Conservation (phyloP, 371 early-diverging fungal species). For the Syncephalastrum monosporum region DNA sequence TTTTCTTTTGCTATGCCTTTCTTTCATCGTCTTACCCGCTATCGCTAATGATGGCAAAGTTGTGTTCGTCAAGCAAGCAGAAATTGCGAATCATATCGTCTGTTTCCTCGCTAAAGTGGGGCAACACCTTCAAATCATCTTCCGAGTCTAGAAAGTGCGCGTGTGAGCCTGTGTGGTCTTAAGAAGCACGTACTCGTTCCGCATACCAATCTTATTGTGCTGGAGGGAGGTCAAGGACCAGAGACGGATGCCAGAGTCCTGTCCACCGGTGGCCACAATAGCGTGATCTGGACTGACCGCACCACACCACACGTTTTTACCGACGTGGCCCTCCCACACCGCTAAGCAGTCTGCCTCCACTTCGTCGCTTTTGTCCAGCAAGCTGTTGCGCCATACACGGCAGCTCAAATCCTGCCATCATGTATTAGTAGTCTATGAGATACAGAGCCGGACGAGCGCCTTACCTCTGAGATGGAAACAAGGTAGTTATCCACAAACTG, state of each 20-base stretch:
- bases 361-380: constrained; percentile 20
- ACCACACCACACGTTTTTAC: constrained; percentile 84
- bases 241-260: constrained; percentile 75
- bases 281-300: constrained; percentile 56
- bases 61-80: constrained; percentile 35
- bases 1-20: background rate
- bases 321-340: constrained; percentile 76
- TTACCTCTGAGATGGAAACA: constrained; percentile 64
- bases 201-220: constrained; percentile 57
- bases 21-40: constrained; percentile 27
- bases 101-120: constrained; percentile 9
- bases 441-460: background rate
- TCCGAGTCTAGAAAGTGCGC: constrained; percentile 28
- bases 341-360: constrained; percentile 52
- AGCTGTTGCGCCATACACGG: constrained; percentile 72
- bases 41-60: constrained; percentile 35
- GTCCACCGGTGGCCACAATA: constrained; percentile 75
- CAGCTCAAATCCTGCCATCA: constrained; percentile 69
- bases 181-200: too few relatives aligned
- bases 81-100: constrained; percentile 57
- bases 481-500: constrained; percentile 58
- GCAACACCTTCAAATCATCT: constrained; percentile 31
- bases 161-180: background rate
- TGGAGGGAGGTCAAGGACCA: constrained; percentile 64
- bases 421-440: too few relatives aligned